A percentile compares a stretch with the other conserved stretches of the same genome.
Conservation (phyloP, 1,139 yeast genomes). For the Scheffersomyces illinoinensis region DNA sequence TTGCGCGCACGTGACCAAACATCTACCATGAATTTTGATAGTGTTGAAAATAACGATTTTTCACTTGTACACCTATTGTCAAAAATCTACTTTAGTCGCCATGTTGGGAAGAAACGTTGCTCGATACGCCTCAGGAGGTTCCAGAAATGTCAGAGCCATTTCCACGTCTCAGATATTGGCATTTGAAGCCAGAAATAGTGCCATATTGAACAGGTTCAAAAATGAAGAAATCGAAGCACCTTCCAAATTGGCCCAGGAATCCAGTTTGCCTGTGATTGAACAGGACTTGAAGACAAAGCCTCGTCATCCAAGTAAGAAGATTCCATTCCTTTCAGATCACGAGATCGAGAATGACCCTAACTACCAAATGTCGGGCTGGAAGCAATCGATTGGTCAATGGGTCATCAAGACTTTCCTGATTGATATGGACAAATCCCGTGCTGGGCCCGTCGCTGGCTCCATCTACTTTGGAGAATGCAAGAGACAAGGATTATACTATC, state of each 20-base stretch:
- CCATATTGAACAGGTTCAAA: conserved; percentile 22
- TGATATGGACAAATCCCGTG: conserved; percentile 89
- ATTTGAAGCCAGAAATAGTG: conserved; percentile 12
- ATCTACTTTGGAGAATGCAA: conserved; percentile 85
- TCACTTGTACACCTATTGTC: not conserved
- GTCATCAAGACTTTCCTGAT: conserved; percentile 66
- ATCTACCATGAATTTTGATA: not conserved
- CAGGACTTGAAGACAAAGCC: conserved; percentile 42
- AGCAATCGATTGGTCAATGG: conserved; percentile 70
- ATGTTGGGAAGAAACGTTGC: not conserved
- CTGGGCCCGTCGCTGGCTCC: conserved; percentile 94
- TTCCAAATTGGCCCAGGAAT: conserved; percentile 46
- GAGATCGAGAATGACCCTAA: conserved; percentile 57
- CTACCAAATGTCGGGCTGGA: conserved; percentile 66
- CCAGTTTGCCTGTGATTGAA: conserved; percentile 47
- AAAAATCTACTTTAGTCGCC: not conserved
- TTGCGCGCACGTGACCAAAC: not conserved
- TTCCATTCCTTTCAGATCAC: conserved; percentile 53
- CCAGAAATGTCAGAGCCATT: conserved; percentile 1
- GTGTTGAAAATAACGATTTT: not conserved
- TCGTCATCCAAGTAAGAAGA: conserved; percentile 42
- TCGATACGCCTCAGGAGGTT: not conserved
- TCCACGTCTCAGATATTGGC: conserved; percentile 1
- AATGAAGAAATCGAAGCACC: conserved; percentile 39
- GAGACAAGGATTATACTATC: conserved; percentile 75